Evolutionary conservation across 768 basidiomycete genomes (phyloP).

Genomic region (Gloeostereum incarnatum): DNA sequence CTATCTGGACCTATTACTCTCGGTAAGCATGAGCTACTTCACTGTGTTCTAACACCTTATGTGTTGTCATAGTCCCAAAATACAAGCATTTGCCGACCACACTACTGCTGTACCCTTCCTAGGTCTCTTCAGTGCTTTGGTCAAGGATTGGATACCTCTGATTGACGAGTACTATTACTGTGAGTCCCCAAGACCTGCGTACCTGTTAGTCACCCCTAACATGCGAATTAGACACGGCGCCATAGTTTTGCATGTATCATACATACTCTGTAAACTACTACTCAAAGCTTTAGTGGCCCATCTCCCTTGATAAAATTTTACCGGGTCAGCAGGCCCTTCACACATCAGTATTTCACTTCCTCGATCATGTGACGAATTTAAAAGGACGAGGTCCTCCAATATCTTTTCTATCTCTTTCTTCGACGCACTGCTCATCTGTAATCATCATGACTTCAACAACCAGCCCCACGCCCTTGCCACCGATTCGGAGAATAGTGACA

Average conservation of each 20-base stretch:
- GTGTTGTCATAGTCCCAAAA: constrained; percentile 52
- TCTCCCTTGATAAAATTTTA: no score
- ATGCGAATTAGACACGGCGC: constrained; percentile 23
- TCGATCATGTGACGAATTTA: no score
- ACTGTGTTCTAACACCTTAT: constrained; percentile 4
- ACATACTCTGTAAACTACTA: no score
- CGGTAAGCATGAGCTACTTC: constrained; percentile 29
- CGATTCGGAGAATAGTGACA: no score
- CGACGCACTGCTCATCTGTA: no score
- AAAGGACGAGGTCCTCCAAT: no score
- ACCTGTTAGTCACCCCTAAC: constrained; percentile 2
- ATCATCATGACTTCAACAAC: no score
- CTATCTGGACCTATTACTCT: constrained; percentile 77
- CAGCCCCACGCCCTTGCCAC: no score
- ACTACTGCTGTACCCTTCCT: constrained; percentile 53
- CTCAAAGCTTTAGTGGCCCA: no score
- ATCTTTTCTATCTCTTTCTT: no score
- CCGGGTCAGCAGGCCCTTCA: no score
- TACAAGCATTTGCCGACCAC: constrained; percentile 51
- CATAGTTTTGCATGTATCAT: constrained; percentile 21
- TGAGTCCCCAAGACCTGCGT: constrained; percentile 25
- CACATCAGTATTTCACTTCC: no score
- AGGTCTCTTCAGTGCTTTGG: constrained; percentile 56
- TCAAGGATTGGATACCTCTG: constrained; percentile 82
- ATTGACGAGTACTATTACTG: constrained; percentile 91